Conservation (phyloP, 768 basidiomycete species). For the Lactarius deliciosus region DNA sequence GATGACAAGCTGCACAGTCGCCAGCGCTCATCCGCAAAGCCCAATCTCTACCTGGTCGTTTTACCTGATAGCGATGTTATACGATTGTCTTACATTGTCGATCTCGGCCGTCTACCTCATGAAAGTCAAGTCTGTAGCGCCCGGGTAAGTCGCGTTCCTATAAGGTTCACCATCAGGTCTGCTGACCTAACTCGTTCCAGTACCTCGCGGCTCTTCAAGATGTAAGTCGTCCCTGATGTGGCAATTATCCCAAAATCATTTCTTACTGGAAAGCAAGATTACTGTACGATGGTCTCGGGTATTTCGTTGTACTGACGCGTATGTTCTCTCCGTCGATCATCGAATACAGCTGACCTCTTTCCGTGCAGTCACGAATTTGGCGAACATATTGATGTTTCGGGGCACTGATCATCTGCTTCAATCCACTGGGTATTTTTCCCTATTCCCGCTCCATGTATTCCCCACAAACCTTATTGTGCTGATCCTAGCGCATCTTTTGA, state of each 20-base stretch:
- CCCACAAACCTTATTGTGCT: neutral
- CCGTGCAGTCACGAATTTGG: conserved; percentile 32
- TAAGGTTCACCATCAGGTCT: neutral
- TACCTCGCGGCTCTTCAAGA: conserved; percentile 32
- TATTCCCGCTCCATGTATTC: neutral
- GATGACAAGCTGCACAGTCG: conserved; percentile 48
- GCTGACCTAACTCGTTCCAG: conserved; percentile 20
- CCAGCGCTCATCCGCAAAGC: conserved; percentile 28
- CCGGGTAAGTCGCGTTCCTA: conserved; percentile 32
- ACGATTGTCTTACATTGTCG: conserved; percentile 51
- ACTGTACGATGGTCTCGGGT: conserved; percentile 66
- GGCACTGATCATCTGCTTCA: conserved; percentile 27
- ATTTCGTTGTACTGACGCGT: conserved; percentile 56
- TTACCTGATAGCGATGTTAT: conserved; percentile 57
- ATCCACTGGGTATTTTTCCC: conserved; percentile 26
- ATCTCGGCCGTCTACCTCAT: conserved; percentile 55
- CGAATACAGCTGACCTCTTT: neutral
- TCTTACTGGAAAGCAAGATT: conserved; percentile 43
- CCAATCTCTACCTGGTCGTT: conserved; percentile 52
- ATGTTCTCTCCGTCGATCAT: neutral
- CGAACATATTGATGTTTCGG: conserved; percentile 36
- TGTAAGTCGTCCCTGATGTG: conserved; percentile 29
- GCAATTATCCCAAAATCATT: neutral
- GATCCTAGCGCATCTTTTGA: conserved; percentile 35
- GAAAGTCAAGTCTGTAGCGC: conserved; percentile 41